Base-by-base conservation (phyloP, 2,329 filamentous ascomycete species). In the Pestalotiopsis sp. region DNA sequence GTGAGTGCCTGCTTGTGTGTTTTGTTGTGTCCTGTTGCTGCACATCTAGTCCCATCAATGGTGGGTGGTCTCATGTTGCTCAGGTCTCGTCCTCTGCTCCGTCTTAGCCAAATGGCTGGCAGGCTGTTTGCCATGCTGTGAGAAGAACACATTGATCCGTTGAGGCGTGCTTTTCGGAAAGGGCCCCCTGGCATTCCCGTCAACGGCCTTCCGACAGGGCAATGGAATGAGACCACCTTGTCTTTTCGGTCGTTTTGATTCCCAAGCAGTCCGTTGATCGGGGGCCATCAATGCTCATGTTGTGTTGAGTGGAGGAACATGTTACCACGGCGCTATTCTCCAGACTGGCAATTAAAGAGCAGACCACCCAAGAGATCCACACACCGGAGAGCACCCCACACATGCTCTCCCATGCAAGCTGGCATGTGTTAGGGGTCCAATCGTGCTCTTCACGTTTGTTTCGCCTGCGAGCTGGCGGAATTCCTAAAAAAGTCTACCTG, bases 401-500 rank as follows among this genome's bases (percentile, higher is more conserved):
- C 27, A 4, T 39, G n/a, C 9, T 20, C 25, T 38, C 9, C 23
- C 23, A 27, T 59, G 27, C 57, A 59, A 36, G 57, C 20, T 39
- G 17, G 59, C 59, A 62, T 62, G 59, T 62, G 59, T 31, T 39
- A 39, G 59, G 59, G 59, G 59, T 62, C 59, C 59, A 62, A 39
- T 14, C 14, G 20, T 52, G n/a, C 45, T 52, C 45, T 20, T n/a
- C 45, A 52, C 17, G 20, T 36, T n/a, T 52, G 45, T 52, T 52
- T 52, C 27, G 57, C 57, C 57, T 59, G 57, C 57, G 23, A 27
- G 57, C 27, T 36, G 57, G 23, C 25, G 23, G 25, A 58, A 23
- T 52, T n/a, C 45, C 45, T 23, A 59, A 59, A 17, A 17, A 17
- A 27, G 13, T 36, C 41, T n/a, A 25, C 31, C 31, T 36, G 31